Conservation (phyloP, 306 rosid genomes). For the Lathyrus oleraceus region DNA sequence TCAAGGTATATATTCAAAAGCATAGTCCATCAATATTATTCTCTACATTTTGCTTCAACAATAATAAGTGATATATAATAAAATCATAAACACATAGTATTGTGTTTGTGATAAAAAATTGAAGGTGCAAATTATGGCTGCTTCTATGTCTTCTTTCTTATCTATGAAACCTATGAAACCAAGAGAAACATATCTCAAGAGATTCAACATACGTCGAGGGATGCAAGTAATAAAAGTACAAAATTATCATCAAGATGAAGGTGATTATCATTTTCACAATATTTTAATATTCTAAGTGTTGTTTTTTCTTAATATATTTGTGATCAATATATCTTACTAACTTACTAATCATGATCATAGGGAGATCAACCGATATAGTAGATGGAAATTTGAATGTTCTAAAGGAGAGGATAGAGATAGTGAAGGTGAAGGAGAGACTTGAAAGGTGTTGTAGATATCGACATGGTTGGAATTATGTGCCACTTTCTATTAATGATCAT, state of each 20-base stretch:
- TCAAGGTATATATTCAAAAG: conserved; percentile 2
- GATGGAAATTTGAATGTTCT: conserved; percentile 53
- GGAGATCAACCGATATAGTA: conserved; percentile 49
- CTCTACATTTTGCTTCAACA: conserved; percentile 5
- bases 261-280: conserved; percentile 26
- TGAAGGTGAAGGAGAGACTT: conserved; percentile 56
- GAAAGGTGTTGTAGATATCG: conserved; percentile 47
- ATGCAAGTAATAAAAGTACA: conserved; percentile 36
- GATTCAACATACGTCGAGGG: conserved; percentile 23
- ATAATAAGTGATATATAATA: neutral
- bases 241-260: conserved; percentile 52
- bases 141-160: conserved; percentile 41
- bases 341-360: conserved; percentile 28
- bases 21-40: neutral
- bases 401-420: conserved; percentile 49
- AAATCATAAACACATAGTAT: neutral
- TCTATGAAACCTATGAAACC: conserved; percentile 31
- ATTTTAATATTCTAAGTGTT: neutral
- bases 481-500: conserved; percentile 3
- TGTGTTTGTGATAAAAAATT: neutral
- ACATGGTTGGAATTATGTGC: conserved; percentile 57
- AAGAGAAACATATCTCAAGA: conserved; percentile 30
- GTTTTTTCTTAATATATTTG: neutral
- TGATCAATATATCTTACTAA: neutral
- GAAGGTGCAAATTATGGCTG: conserved; percentile 29